Percentiles rank a stretch among this genome's conserved stretches.
Evolutionary conservation across 179 eudicot species (phyloP).

Genomic region (Actinidia chinensis): DNA sequence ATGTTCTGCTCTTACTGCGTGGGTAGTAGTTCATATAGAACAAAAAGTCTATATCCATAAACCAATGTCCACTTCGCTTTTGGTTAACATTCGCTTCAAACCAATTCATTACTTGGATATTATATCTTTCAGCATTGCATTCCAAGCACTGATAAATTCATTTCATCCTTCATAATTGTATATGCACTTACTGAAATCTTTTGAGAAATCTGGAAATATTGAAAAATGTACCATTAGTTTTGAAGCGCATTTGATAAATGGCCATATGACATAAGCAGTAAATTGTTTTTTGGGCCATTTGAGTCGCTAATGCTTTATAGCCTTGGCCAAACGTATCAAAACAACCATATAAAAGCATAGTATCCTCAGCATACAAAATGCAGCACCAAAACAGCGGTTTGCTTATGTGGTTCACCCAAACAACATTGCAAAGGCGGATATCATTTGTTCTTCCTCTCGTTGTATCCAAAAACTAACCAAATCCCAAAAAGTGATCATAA

Average conservation of each 20-base stretch:
- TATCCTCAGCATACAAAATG: not conserved
- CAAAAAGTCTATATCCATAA: constrained; percentile 27
- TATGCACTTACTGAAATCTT: constrained; percentile 3
- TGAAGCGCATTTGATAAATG: constrained; percentile 15
- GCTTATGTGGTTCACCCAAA: not conserved
- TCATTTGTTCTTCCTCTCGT: not conserved
- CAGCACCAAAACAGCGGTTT: not conserved
- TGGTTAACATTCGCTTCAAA: constrained; percentile 15
- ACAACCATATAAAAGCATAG: constrained; percentile 16
- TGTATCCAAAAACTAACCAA: not conserved
- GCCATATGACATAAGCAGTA: constrained; percentile 23
- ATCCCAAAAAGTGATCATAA: not conserved
- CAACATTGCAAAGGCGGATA: not conserved
- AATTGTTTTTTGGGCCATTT: not conserved
- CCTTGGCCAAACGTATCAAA: constrained; percentile 23
- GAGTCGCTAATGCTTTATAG: not conserved
- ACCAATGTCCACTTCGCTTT: constrained; percentile 36
- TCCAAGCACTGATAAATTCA: constrained; percentile 9
- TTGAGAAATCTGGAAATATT: not conserved
- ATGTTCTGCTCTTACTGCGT: too few relatives aligned
- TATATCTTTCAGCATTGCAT: constrained; percentile 12
- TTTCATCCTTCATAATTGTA: constrained; percentile 3
- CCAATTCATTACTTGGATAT: constrained; percentile 11
- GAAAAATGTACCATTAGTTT: not conserved
- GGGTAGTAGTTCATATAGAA: constrained; percentile 25